These are phyloP conservation scores for Hygrophoropsis aurantiaca DNA, from an alignment of 768 basidiomycete genomes.

Conservation along the genomic window DNA sequence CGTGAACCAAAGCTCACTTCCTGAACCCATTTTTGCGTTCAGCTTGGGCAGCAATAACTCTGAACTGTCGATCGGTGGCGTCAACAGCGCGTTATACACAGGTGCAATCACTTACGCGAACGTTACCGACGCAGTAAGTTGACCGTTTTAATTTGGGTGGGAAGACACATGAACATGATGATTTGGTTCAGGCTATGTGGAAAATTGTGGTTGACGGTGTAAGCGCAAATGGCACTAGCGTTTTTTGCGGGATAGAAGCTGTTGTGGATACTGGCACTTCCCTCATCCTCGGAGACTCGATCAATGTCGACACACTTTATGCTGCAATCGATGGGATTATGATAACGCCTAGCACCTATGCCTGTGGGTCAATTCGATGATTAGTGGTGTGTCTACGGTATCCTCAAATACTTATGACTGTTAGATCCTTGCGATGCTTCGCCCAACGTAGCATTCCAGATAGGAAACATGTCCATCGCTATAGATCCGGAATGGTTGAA, in stretches of 20 bases:
- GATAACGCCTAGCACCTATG: slow-evolving; percentile 34
- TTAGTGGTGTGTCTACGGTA: background rate
- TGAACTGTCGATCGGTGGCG: slow-evolving; percentile 42
- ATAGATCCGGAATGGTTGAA: no score
- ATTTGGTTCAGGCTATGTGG: slow-evolving; percentile 10
- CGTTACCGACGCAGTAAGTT: slow-evolving; percentile 27
- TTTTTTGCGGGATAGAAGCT: slow-evolving; percentile 6
- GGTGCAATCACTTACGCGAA: slow-evolving; percentile 34
- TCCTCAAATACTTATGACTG: background rate
- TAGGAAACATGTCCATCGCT: slow-evolving; percentile 16
- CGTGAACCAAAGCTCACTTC: slow-evolving; percentile 12
- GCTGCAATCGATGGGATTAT: slow-evolving; percentile 28
- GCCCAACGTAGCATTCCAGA: slow-evolving; percentile 25
- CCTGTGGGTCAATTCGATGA: slow-evolving; percentile 13
- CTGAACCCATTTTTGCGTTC: slow-evolving; percentile 29
- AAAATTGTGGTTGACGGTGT: slow-evolving; percentile 13
- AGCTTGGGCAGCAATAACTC: slow-evolving; percentile 32
- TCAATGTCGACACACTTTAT: slow-evolving; percentile 33
- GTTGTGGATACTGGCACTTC: slow-evolving; percentile 54
- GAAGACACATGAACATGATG: slow-evolving; percentile 1
- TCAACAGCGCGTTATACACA: slow-evolving; percentile 34
- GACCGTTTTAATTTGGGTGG: background rate
- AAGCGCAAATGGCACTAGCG: slow-evolving; percentile 20
- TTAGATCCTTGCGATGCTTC: slow-evolving; percentile 24
- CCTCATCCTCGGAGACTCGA: slow-evolving; percentile 40